Percentiles rank a stretch among this genome's conserved stretches.
Evolutionary conservation across 805 yeast genomes (phyloP).

Genomic region (Saccharomycopsis lassenensis): DNA sequence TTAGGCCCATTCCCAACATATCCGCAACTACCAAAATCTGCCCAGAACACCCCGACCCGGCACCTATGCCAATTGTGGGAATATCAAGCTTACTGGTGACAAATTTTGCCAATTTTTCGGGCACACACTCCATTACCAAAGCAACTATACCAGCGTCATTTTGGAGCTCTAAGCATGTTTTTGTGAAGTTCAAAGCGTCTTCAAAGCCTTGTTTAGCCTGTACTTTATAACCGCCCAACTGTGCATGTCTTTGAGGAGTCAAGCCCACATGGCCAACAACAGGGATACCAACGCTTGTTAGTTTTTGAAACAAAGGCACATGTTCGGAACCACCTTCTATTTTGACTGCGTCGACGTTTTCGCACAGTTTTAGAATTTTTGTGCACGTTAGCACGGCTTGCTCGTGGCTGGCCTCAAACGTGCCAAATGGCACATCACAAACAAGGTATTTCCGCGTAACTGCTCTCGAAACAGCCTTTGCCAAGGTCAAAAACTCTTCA

Average conservation of each 20-base stretch:
- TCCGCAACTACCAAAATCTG: constrained; percentile 88
- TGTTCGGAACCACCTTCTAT: constrained; percentile 70
- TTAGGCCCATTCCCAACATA: constrained; percentile 61
- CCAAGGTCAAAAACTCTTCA: constrained; percentile 71
- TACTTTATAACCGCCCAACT: constrained; percentile 78
- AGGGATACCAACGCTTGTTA: constrained; percentile 69
- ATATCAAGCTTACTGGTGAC: constrained; percentile 50
- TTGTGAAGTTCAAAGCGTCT: constrained; percentile 44
- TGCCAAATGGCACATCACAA: constrained; percentile 85
- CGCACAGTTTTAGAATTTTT: constrained; percentile 43
- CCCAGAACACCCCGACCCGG: constrained; percentile 75
- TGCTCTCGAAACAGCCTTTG: constrained; percentile 68
- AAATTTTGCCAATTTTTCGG: constrained; percentile 52
- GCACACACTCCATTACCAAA: constrained; percentile 77
- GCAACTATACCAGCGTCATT: constrained; percentile 61
- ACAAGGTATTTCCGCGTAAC: constrained; percentile 52
- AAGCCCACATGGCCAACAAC: constrained; percentile 88
- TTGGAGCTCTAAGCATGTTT: constrained; percentile 62
- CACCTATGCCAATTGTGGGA: constrained; percentile 95
- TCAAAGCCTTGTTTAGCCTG: constrained; percentile 55
- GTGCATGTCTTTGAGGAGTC: constrained; percentile 76
- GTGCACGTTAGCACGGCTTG: constrained; percentile 55
- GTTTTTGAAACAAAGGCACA: constrained; percentile 39
- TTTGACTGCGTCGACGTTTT: constrained; percentile 54
- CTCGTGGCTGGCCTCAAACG: constrained; percentile 53